Conservation (phyloP, 2,329 filamentous ascomycete genomes). For the Monosporascus ibericus region DNA sequence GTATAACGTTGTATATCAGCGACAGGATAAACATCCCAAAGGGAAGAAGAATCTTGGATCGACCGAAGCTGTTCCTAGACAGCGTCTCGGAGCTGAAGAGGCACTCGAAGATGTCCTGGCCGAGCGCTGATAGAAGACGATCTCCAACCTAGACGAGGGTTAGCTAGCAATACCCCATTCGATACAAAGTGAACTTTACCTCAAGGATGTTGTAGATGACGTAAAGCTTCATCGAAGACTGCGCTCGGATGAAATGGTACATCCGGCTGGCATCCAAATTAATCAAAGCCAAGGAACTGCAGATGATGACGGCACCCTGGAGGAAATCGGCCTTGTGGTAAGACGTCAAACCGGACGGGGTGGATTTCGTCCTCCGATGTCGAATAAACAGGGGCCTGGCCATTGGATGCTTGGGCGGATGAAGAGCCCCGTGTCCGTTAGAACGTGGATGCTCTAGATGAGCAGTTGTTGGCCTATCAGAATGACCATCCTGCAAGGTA, state of each 20-base stretch:
- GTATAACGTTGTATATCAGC: constrained; percentile 79
- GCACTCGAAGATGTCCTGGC: constrained; percentile 94
- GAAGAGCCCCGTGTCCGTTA: constrained; percentile 18
- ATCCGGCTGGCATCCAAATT: constrained; percentile 91
- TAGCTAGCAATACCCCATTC: background rate
- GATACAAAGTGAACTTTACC: constrained; percentile 31
- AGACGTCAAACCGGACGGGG: constrained; percentile 75
- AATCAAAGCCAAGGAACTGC: constrained; percentile 80
- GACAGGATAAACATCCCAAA: constrained; percentile 88
- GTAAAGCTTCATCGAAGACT: constrained; percentile 96
- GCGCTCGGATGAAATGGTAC: constrained; percentile 95
- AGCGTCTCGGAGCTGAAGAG: constrained; percentile 90
- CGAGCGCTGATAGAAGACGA: constrained; percentile 80
- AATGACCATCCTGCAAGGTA: constrained; percentile 12
- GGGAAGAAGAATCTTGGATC: constrained; percentile 84
- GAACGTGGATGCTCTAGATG: constrained; percentile 14
- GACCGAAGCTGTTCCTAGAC: constrained; percentile 78
- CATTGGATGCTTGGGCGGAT: constrained; percentile 28
- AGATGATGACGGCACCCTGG: constrained; percentile 81
- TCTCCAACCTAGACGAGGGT: constrained; percentile 58
- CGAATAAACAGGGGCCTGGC: constrained; percentile 32
- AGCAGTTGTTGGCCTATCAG: constrained; percentile 11
- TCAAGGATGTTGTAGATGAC: constrained; percentile 98
- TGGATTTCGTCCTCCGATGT: constrained; percentile 74
- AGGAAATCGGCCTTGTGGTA: constrained; percentile 94